Conservation (phyloP, 148 eudicot species). For the Amaranthus palmeri region DNA sequence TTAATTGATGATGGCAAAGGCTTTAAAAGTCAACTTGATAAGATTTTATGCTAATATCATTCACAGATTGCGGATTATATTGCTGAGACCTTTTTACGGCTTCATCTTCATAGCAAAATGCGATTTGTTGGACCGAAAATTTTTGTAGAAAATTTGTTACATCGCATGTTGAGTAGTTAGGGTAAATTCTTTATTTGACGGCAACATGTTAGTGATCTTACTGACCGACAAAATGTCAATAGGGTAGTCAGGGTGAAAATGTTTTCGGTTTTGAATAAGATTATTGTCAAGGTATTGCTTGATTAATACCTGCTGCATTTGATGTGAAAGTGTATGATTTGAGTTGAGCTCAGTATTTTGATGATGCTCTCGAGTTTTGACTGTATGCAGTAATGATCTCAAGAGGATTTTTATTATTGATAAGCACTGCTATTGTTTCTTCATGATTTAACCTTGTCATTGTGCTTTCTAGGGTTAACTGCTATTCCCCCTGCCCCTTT, state of each 20-base stretch:
- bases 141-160: no score
- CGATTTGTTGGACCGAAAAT: background rate
- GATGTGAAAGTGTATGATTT: background rate
- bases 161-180: no score
- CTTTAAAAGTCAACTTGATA: background rate
- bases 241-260: background rate
- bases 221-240: background rate
- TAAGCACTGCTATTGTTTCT: no score
- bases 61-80: slow-evolving; percentile 1
- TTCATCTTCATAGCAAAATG: background rate
- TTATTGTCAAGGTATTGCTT: background rate
- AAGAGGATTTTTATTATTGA: no score
- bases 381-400: background rate
- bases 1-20: background rate
- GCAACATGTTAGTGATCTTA: background rate
- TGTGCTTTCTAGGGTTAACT: no score
- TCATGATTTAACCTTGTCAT: no score
- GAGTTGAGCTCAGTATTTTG: background rate
- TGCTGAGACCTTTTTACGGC: background rate
- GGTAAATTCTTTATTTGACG: no score
- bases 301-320: background rate
- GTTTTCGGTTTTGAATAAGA: no score
- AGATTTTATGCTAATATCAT: background rate
- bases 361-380: background rate
- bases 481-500: no score